Percentiles rank a stretch among this genome's conserved stretches.
Conservation (phyloP, 495 filamentous ascomycete genomes). For the Chaetomium cochliodes region DNA sequence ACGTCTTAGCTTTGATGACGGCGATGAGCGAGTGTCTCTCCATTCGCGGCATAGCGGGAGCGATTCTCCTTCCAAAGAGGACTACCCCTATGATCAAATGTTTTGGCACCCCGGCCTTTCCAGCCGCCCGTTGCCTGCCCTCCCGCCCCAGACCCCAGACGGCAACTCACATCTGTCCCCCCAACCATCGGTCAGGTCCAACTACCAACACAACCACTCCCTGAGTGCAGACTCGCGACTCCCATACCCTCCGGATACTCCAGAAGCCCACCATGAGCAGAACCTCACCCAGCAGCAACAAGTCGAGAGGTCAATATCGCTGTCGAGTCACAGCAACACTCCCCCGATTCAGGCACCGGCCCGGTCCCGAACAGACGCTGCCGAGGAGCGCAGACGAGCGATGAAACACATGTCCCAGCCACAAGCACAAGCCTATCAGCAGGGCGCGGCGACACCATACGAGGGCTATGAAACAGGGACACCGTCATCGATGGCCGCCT, state of each 20-base stretch:
- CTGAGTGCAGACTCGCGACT: slow-evolving; percentile 42
- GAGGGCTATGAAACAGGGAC: slow-evolving; percentile 53
- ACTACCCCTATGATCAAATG: slow-evolving; percentile 68
- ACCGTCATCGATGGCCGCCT: slow-evolving; percentile 53
- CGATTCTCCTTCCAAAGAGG: slow-evolving; percentile 59
- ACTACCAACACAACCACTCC: slow-evolving; percentile 42
- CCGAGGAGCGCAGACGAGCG: slow-evolving; percentile 56
- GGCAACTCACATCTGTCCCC: slow-evolving; percentile 41
- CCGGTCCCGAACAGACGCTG: slow-evolving; percentile 92
- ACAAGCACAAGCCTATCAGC: slow-evolving; percentile 49
- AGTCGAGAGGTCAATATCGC: slow-evolving; percentile 83
- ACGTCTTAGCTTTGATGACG: slow-evolving; percentile 89
- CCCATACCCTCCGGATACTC: slow-evolving; percentile 31
- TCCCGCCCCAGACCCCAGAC: slow-evolving; percentile 55
- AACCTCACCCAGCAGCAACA: slow-evolving; percentile 40
- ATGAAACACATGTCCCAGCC: slow-evolving; percentile 59
- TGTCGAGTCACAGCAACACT: slow-evolving; percentile 76
- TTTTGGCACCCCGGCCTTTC: slow-evolving; percentile 87
- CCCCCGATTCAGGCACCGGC: slow-evolving; percentile 78
- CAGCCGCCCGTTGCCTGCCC: slow-evolving; percentile 73
- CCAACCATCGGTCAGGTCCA: slow-evolving; percentile 35
- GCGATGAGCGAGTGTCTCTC: slow-evolving; percentile 67
- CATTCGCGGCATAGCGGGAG: slow-evolving; percentile 54
- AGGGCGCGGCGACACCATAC: slow-evolving; percentile 39
- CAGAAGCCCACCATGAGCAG: slow-evolving; percentile 34